A percentile compares a stretch with the other conserved stretches of the same genome.
Conservation (phyloP, 495 filamentous ascomycete species). For the Xylaria intraflava region DNA sequence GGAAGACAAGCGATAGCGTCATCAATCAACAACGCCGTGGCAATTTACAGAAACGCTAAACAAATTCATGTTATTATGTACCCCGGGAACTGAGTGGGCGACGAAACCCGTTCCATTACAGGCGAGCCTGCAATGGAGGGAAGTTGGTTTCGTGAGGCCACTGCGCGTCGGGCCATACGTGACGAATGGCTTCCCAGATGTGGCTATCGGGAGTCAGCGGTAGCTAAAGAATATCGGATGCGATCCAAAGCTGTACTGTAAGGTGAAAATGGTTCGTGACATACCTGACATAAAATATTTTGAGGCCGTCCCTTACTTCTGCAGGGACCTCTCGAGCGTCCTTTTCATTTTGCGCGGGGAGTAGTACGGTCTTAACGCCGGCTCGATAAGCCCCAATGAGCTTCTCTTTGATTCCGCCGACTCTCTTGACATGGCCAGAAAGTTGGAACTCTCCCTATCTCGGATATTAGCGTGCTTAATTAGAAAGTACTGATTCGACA, state of each 20-base stretch:
- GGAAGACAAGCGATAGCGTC: no score
- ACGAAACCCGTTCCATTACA: conserved; percentile 11
- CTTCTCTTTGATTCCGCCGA: conserved; percentile 98
- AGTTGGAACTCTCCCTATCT: conserved; percentile 75
- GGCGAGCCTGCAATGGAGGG: conserved; percentile 19
- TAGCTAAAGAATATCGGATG: no score
- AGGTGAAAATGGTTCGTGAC: no score
- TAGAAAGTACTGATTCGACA: conserved; percentile 4
- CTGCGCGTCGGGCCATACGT: conserved; percentile 76
- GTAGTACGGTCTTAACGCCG: conserved; percentile 87
- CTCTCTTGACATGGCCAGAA: conserved; percentile 76
- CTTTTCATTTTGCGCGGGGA: conserved; percentile 85
- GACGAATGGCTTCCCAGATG: conserved; percentile 81
- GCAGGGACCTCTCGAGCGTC: conserved; percentile 87
- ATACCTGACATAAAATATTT: conserved; percentile 84
- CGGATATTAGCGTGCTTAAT: conserved; percentile 22
- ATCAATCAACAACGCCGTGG: no score
- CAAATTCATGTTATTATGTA: neutral
- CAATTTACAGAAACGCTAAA: neutral
- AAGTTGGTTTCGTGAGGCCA: conserved; percentile 65
- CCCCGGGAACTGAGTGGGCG: neutral
- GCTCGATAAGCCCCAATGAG: conserved; percentile 89
- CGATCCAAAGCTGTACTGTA: no score
- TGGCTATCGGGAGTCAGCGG: conserved; percentile 44
- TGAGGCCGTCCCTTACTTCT: conserved; percentile 81